Percentiles rank a stretch among this genome's conserved stretches.
These are phyloP conservation scores for Hygrocybe punicea DNA, from an alignment of 768 basidiomycete species.

Conservation along the genomic window DNA sequence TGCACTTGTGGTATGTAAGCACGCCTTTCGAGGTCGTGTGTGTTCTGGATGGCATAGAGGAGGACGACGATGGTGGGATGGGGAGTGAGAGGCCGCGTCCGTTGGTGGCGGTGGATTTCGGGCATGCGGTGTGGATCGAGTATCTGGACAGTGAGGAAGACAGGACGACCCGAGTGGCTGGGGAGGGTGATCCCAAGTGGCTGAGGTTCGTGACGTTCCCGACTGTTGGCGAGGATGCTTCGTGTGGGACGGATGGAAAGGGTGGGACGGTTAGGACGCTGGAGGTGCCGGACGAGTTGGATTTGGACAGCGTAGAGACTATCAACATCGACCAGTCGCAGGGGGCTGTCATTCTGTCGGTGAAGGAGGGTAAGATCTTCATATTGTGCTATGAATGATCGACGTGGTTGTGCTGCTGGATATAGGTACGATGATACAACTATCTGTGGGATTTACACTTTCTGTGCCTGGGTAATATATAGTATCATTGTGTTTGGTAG, in stretches of 20 bases:
- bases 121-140: conserved; percentile 83
- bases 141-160: conserved; percentile 40
- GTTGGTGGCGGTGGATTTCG: conserved; percentile 81
- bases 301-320: conserved; percentile 64
- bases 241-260: conserved; percentile 19
- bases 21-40: conserved; percentile 71
- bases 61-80: conserved; percentile 36
- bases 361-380: conserved; percentile 66
- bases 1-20: conserved; percentile 68
- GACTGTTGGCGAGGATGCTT: conserved; percentile 42
- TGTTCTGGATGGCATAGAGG: conserved; percentile 49
- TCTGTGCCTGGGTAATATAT: too few relatives aligned
- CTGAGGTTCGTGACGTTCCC: conserved; percentile 73
- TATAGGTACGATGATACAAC: too few relatives aligned
- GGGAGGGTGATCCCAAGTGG: conserved; percentile 44
- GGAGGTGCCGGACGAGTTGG: conserved; percentile 60
- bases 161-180: conserved; percentile 10
- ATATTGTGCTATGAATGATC: conserved; percentile 39
- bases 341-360: conserved; percentile 66
- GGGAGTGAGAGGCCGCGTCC: conserved; percentile 53
- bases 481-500: too few relatives aligned
- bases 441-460: too few relatives aligned
- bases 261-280: conserved; percentile 57
- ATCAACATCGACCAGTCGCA: conserved; percentile 78
- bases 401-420: too few relatives aligned